A percentile compares a stretch with the other conserved stretches of the same genome.
phyloP scores from a whole-genome alignment of 2,329 filamentous ascomycete genomes.

The Mycogone perniciosa region DNA sequence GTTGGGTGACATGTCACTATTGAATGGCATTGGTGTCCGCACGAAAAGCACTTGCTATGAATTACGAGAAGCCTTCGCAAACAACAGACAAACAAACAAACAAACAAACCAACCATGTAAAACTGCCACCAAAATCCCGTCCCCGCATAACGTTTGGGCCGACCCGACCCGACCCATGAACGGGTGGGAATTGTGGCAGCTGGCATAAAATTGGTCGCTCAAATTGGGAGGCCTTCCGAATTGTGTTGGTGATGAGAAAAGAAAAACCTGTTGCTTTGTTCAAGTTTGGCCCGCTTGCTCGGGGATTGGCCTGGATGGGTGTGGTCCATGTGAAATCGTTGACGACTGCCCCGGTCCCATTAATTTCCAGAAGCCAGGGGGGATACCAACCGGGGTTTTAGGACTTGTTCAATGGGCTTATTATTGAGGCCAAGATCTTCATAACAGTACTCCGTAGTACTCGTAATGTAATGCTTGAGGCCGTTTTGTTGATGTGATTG shows the following conservation, averaged over 20 bases:
- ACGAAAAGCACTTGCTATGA: too few species aligned
- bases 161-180: slow-evolving; percentile 10
- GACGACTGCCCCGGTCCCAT: slow-evolving; percentile 4
- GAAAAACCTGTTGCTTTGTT: slow-evolving; percentile 3
- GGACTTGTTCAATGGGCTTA: too few species aligned
- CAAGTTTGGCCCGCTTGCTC: slow-evolving; percentile 13
- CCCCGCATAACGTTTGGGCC: neutral
- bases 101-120: neutral
- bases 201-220: too few species aligned
- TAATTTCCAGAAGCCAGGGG: slow-evolving; percentile 10
- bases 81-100: too few species aligned
- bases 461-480: too few species aligned
- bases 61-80: too few species aligned
- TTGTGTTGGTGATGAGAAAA: neutral
- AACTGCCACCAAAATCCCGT: neutral
- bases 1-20: too few species aligned
- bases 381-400: neutral
- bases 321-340: slow-evolving; percentile 5
- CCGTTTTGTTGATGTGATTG: too few species aligned
- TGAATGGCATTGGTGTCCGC: too few species aligned
- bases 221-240: too few species aligned
- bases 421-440: too few species aligned
- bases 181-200: neutral
- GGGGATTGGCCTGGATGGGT: neutral
- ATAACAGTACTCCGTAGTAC: too few species aligned